These are phyloP conservation scores for Eucalyptus erythrocorys DNA, from an alignment of 345 rosid species.

Conservation along the genomic window DNA sequence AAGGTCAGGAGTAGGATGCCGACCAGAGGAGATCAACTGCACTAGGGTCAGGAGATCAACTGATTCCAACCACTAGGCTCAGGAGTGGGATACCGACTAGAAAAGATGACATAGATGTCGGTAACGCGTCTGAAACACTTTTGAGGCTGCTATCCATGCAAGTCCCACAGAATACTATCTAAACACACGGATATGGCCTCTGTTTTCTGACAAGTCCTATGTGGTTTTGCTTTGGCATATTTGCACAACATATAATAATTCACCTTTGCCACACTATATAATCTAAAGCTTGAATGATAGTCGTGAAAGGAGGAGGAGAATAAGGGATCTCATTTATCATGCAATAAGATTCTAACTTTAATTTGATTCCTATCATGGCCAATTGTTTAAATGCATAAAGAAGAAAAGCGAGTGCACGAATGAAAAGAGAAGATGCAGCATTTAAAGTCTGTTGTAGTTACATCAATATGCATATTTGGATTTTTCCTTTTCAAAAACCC, in stretches of 20 bases:
- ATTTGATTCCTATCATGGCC: neutral
- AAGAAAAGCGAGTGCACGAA: neutral
- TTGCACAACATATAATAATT: neutral
- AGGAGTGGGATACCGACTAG: rapidly evolving
- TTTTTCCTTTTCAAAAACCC: neutral
- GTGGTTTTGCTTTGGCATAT: neutral
- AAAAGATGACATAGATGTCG: rapidly evolving
- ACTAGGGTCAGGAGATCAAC: too few species aligned
- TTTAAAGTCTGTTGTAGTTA: neutral
- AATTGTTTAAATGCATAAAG: neutral
- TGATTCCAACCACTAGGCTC: neutral
- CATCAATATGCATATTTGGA: neutral
- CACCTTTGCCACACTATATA: neutral
- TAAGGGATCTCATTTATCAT: neutral
- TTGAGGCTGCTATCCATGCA: rapidly evolving
- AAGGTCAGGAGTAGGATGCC: too few species aligned
- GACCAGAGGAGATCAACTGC: too few species aligned
- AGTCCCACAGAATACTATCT: neutral
- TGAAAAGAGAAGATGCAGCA: neutral
- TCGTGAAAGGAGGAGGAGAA: neutral
- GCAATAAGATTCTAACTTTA: neutral
- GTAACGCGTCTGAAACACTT: neutral
- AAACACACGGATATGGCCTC: rapidly evolving
- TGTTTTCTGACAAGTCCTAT: neutral
- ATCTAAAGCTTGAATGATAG: neutral